Evolutionary conservation across 805 yeast species (phyloP), one percentile per base, ranked within the genome.

Genomic region (Pichia deserticola): DNA sequence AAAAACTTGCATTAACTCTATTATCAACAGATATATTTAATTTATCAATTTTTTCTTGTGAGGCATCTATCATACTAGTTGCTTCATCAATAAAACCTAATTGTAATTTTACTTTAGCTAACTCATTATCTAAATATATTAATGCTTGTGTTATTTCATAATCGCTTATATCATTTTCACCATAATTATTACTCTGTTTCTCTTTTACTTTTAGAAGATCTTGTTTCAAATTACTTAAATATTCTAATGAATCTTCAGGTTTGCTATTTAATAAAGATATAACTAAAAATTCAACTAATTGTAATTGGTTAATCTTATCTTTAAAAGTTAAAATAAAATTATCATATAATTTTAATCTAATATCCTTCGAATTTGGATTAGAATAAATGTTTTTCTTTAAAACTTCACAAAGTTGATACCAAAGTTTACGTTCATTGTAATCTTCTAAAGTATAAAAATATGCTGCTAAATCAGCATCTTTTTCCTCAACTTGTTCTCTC

Each of bases 391-490:
- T 76, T 36, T 71, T 71, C 5, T 70, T 68, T 50, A 93, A 71
- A 7, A 79, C 68, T 53, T 79, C 78, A 3, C 97, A 87, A 63
- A 93, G 76, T 72, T 93, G 98, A 70, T 85, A 95, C 97, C 97
- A 93, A 64, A 92, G 76, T 66, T 89, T 89, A 58, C 96, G 75
- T 62, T 89, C 96, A 69, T 88, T 86, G 50, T 74, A 73, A 59
- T 89, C 96, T 62, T 90, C 97, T 63, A 92, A 77, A 47, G 79
- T 77, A 61, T 79, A 82, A 58, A 85, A 76, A 7, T 74, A 65
- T 32, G 81, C 77, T 9, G 80, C 72, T 47, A 89, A 71, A 38
- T 83, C 88, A 1, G 56, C 41, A 45, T 62, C 62, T 4, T 57
- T 59, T 4, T 78, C 70, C 51, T 84, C 87, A 5, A 82, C 73